phyloP scores from a whole-genome alignment of 2,329 filamentous ascomycete species.

The Arthrobotrys conoides region DNA sequence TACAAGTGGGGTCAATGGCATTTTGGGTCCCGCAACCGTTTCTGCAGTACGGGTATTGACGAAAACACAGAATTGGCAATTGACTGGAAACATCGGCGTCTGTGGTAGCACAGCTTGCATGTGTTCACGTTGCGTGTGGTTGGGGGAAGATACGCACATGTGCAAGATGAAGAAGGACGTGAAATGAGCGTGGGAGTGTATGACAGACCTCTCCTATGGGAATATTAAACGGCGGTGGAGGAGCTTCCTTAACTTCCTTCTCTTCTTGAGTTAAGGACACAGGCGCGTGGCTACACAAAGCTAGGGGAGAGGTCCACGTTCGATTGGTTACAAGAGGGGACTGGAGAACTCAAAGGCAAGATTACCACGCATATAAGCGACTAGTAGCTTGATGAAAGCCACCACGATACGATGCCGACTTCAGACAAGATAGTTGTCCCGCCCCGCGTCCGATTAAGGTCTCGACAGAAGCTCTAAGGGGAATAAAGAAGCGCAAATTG shows the following conservation, averaged over 20 bases:
- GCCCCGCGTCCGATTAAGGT: slow-evolving; percentile 35
- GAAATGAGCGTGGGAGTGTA: slow-evolving; percentile 57
- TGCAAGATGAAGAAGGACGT: slow-evolving; percentile 41
- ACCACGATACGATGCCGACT: slow-evolving; percentile 45
- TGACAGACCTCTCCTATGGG: slow-evolving; percentile 59
- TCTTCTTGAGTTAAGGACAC: slow-evolving; percentile 47
- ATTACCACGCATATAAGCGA: slow-evolving; percentile 54
- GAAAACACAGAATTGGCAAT: slow-evolving; percentile 59
- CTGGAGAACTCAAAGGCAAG: slow-evolving; percentile 39
- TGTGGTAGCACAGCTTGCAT: slow-evolving; percentile 60
- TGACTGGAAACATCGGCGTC: slow-evolving; percentile 55
- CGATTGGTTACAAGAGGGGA: slow-evolving; percentile 26
- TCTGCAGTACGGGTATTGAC: slow-evolving; percentile 50
- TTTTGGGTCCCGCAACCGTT: slow-evolving; percentile 43
- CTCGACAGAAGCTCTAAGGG: slow-evolving; percentile 42
- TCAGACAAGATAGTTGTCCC: slow-evolving; percentile 32
- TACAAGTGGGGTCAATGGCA: slow-evolving; percentile 29
- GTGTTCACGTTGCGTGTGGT: slow-evolving; percentile 56
- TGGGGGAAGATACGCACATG: slow-evolving; percentile 54
- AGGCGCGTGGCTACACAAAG: slow-evolving; percentile 60
- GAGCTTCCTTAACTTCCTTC: slow-evolving; percentile 29
- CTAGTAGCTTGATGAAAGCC: slow-evolving; percentile 45
- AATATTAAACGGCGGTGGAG: slow-evolving; percentile 47
- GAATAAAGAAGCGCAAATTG: slow-evolving; percentile 24
- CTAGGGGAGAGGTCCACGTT: slow-evolving; percentile 37